Conservation (phyloP, 148 eudicot species). For the Vaccinium darrowii region DNA sequence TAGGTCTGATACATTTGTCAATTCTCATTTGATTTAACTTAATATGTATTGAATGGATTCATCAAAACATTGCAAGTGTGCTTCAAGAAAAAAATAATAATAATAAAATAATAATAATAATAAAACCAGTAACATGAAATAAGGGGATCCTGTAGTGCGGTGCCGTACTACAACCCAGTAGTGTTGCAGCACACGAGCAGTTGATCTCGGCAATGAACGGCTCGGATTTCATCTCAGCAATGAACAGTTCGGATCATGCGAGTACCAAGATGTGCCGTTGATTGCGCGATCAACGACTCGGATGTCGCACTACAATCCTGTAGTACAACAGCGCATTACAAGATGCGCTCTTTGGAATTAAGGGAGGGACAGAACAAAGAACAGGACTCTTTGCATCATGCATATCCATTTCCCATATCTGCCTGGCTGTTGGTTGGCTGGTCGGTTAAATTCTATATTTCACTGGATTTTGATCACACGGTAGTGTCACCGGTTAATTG, state of each 20-base stretch:
- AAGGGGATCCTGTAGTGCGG: background rate
- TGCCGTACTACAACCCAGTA: no score
- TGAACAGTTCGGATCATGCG: no score
- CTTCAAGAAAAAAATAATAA: background rate
- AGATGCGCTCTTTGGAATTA: no score
- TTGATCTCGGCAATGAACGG: no score
- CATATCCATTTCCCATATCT: background rate
- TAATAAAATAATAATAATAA: no score
- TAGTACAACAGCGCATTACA: no score
- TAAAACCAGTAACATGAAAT: background rate
- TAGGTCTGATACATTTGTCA: constrained; percentile 31
- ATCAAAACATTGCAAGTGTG: background rate
- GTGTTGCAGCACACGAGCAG: no score
- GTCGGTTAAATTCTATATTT: background rate
- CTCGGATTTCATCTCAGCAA: no score
- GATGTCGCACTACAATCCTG: no score
- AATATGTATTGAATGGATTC: constrained; percentile 14
- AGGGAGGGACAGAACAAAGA: background rate
- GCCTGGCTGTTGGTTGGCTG: background rate
- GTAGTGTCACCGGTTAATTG: background rate
- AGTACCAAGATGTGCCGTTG: no score
- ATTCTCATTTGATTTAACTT: constrained; percentile 8
- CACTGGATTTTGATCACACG: background rate
- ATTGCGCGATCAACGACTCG: no score
- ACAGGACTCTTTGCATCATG: background rate